These are phyloP conservation scores for Colletotrichum noveboracense DNA, from an alignment of 2,329 filamentous ascomycete species.

Conservation along the genomic window DNA sequence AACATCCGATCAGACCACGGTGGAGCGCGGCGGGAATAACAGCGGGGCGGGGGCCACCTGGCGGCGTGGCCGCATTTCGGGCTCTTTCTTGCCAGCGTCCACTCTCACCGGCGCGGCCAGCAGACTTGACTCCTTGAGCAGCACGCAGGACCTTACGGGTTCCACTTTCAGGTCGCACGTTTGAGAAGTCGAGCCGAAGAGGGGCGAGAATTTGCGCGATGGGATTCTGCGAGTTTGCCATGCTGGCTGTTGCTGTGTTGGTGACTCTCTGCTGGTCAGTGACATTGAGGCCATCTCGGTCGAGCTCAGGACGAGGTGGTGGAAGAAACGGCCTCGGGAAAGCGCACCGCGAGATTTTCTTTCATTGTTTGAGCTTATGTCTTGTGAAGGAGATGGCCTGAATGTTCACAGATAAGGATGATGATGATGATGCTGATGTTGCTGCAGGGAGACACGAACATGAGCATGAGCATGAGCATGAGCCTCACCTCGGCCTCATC, in stretches of 20 bases:
- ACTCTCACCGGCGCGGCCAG: not conserved
- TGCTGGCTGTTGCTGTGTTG: not conserved
- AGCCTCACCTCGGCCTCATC: not conserved
- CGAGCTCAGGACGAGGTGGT: not conserved
- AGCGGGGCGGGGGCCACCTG: not conserved
- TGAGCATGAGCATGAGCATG: not conserved
- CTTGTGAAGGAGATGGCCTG: not conserved
- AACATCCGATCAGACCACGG: constrained; percentile 17
- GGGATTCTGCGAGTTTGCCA: not conserved
- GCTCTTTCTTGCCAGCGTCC: not conserved
- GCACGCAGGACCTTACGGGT: not conserved
- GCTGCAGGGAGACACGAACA: not conserved
- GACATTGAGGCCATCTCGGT: not conserved
- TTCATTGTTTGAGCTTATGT: not conserved
- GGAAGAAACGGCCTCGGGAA: not conserved
- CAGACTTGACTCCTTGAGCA: not conserved
- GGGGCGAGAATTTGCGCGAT: constrained; percentile 12
- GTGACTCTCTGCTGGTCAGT: not conserved
- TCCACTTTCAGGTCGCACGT: not conserved
- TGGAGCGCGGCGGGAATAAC: constrained; percentile 4
- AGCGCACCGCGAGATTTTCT: not conserved
- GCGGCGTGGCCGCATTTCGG: constrained; percentile 20
- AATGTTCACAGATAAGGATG: not conserved
- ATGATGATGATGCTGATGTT: not conserved
- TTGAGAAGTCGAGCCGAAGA: not conserved